These are phyloP conservation scores for Cryptomeria japonica DNA, from an alignment of 75 land plant genomes.

Conservation along the genomic window DNA sequence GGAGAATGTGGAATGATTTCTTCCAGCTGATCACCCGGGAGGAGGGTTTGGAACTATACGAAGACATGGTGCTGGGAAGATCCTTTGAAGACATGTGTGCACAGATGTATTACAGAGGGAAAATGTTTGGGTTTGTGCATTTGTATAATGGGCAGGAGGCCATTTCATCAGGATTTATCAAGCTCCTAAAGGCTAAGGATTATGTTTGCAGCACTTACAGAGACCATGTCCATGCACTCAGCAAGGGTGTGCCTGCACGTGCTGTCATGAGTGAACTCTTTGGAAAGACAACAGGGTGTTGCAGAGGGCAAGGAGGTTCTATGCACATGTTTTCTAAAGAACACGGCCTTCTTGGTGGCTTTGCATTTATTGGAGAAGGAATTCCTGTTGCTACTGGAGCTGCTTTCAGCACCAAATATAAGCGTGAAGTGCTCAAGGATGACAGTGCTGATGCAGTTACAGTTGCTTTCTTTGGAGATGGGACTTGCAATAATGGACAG, in stretches of 20 bases:
- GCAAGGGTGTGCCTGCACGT: slow-evolving; percentile 90
- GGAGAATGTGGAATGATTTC: not conserved
- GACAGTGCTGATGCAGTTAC: slow-evolving; percentile 59
- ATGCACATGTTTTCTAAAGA: slow-evolving; percentile 98
- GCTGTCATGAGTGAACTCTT: slow-evolving; percentile 91
- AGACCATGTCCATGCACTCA: slow-evolving; percentile 93
- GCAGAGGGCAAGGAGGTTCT: slow-evolving; percentile 95
- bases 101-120: slow-evolving; percentile 98
- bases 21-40: slow-evolving; percentile 75
- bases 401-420: slow-evolving; percentile 82
- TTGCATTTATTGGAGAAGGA: slow-evolving; percentile 97
- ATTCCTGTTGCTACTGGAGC: slow-evolving; percentile 97
- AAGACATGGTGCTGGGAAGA: slow-evolving; percentile 90
- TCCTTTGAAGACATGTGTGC: slow-evolving; percentile 99
- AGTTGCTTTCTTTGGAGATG: slow-evolving; percentile 93
- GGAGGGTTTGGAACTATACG: slow-evolving; percentile 79
- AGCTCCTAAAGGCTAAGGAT: slow-evolving; percentile 68
- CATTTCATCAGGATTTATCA: slow-evolving; percentile 92
- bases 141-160: slow-evolving; percentile 99
- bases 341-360: slow-evolving; percentile 84
- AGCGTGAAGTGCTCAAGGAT: slow-evolving; percentile 79
- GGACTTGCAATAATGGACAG: slow-evolving; percentile 97
- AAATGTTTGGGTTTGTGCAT: slow-evolving; percentile 99
- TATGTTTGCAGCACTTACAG: slow-evolving; percentile 85
- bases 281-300: slow-evolving; percentile 94